phyloP scores from a whole-genome alignment of 257 asterid species.

The Eustoma russellianum region DNA sequence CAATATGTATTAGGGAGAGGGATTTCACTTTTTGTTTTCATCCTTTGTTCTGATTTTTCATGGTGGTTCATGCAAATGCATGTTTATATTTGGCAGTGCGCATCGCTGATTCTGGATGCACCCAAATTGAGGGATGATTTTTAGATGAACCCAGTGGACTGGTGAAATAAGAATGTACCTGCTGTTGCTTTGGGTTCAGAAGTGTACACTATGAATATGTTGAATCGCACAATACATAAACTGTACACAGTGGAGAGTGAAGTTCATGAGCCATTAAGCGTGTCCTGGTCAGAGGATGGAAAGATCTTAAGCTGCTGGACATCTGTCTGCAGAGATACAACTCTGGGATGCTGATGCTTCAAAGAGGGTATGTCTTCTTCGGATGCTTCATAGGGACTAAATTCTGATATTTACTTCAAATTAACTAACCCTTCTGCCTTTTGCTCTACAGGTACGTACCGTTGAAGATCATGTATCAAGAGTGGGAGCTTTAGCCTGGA shows the following conservation, averaged over 20 bases:
- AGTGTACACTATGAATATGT: constrained; percentile 42
- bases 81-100: constrained; percentile 26
- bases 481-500: constrained; percentile 67
- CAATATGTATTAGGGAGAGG: no score
- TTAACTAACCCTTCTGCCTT: no score
- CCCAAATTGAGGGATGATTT: constrained; percentile 42
- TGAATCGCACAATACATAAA: constrained; percentile 11
- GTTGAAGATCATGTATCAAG: constrained; percentile 38
- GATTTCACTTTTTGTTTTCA: no score
- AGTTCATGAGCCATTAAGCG: constrained; percentile 39
- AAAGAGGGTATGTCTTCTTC: constrained; percentile 33
- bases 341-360: constrained; percentile 59
- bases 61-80: no score
- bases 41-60: no score
- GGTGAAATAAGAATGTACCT: constrained; percentile 57
- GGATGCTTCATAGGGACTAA: no score
- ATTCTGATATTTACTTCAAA: no score
- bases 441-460: constrained; percentile 32
- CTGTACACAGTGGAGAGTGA: constrained; percentile 20
- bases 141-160: constrained; percentile 56
- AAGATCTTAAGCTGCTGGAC: constrained; percentile 45
- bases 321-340: constrained; percentile 26
- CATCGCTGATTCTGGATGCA: constrained; percentile 43
- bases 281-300: constrained; percentile 65
- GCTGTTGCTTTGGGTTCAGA: constrained; percentile 51